Evolutionary conservation across 1,139 yeast genomes (phyloP), one percentile per base, ranked within the genome.

Genomic region (Pichia kudriavzevii): DNA sequence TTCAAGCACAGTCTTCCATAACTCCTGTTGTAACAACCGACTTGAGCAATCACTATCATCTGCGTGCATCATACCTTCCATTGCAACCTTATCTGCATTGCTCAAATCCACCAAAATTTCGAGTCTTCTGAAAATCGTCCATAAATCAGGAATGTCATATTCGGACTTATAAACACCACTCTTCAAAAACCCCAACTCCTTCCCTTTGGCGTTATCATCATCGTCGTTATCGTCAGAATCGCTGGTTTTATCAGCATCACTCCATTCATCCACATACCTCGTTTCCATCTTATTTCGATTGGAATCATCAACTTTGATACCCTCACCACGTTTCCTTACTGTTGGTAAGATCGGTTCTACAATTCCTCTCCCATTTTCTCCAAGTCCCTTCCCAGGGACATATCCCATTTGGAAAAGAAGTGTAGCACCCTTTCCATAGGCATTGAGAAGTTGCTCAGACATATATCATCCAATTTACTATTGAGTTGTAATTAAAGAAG

Each of bases 321-420:
- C 96, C 22, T 71, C 59, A 1, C 84, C 82, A 36, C 65, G 65
- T 0, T 85, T 84, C 28, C 93, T 61, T 28, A 72, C 53, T 41
- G 70, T 67, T 8, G 85, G 80, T 42, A 80, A 79, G 9, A 91
- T 77, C 0, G 97, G 97, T 14, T 70, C 72, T 0, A 72, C 69
- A 2, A 85, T 84, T 26, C 98, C 98, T 34, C 68, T 67, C 1
- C 78, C 75, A 16, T 66, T 59, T 4, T 63, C 59, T 1, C 98
- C 98, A 16, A 91, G 67, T 0, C 97, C 97, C 44, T 71, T 65
- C 0, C 98, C 98, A 28, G 72, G 72, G 12, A 68, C 67, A 55
- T 85, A 88, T 0, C 98, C 98, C 97, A 91, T 88, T 47, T 76
- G 71, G 50, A 75, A 67, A 64, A 91, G 58, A 34, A 91, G 62